A percentile compares a stretch with the other conserved stretches of the same genome.
phyloP scores from a whole-genome alignment of 2,329 filamentous ascomycete species.

The Trichoderma koningiopsis region DNA sequence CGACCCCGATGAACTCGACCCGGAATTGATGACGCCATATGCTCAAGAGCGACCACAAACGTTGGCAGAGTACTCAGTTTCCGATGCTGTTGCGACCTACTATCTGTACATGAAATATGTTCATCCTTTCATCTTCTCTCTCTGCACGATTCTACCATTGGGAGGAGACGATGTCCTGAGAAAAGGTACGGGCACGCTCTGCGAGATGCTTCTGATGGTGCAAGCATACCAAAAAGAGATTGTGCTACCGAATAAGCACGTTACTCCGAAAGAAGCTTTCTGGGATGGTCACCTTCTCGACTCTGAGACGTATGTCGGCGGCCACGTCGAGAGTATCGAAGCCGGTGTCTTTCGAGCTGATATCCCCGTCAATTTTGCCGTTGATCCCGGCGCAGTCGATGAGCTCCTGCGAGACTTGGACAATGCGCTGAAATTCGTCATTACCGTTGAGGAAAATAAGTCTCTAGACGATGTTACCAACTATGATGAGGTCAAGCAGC shows the following conservation, averaged over 20 bases:
- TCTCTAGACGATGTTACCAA: slow-evolving; percentile 76
- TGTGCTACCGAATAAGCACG: slow-evolving; percentile 93
- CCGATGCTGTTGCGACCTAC: slow-evolving; percentile 97
- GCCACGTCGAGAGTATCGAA: slow-evolving; percentile 98
- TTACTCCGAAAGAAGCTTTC: slow-evolving; percentile 86
- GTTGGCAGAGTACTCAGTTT: slow-evolving; percentile 95
- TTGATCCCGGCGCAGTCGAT: slow-evolving; percentile 88
- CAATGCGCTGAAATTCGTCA: slow-evolving; percentile 83
- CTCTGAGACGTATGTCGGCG: slow-evolving; percentile 96
- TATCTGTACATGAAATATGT: slow-evolving; percentile 99
- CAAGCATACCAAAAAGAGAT: slow-evolving; percentile 93
- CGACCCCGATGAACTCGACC: slow-evolving; percentile 95
- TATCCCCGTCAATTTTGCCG: slow-evolving; percentile 89
- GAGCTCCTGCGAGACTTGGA: slow-evolving; percentile 86
- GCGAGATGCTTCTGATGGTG: slow-evolving; percentile 99
- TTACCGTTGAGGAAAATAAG: slow-evolving; percentile 82
- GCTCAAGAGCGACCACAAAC: slow-evolving; percentile 90
- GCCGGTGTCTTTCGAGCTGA: slow-evolving; percentile 95
- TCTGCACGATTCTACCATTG: slow-evolving; percentile 94
- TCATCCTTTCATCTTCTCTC: slow-evolving; percentile 98
- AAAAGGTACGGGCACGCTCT: slow-evolving; percentile 97
- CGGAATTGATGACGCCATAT: slow-evolving; percentile 94
- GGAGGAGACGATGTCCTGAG: slow-evolving; percentile 89
- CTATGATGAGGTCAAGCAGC: slow-evolving; percentile 79
- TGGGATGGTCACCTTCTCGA: slow-evolving; percentile 96